phyloP scores from a whole-genome alignment of 75 land plant species.

The Ceratopteris richardii region DNA sequence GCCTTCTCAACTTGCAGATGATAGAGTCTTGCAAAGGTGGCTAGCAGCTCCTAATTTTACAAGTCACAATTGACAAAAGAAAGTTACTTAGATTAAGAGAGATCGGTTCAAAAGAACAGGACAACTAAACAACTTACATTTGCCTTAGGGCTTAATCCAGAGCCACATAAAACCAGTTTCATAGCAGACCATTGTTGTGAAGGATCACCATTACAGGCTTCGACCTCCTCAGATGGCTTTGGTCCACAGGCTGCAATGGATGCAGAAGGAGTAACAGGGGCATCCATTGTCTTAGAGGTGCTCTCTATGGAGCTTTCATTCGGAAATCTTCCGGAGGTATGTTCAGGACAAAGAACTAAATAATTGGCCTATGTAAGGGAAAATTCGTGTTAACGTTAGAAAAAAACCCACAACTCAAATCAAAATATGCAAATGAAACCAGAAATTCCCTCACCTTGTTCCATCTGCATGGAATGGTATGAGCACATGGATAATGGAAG shows the following conservation, averaged over 20 bases:
- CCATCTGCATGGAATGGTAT: slow-evolving; percentile 49
- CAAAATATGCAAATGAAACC: too few species aligned
- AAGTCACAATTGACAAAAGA: neutral
- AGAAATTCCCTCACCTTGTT: slow-evolving; percentile 39
- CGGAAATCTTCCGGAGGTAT: slow-evolving; percentile 6
- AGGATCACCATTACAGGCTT: neutral
- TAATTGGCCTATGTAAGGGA: slow-evolving; percentile 8
- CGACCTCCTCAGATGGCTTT: neutral
- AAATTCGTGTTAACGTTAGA: neutral
- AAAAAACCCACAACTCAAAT: neutral
- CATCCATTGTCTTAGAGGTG: too few species aligned
- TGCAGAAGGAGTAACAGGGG: too few species aligned
- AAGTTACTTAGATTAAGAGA: neutral
- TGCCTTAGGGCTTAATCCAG: slow-evolving; percentile 9
- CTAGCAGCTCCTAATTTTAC: slow-evolving; percentile 43
- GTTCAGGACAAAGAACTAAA: slow-evolving; percentile 17
- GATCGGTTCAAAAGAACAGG: neutral
- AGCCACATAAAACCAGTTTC: slow-evolving; percentile 23
- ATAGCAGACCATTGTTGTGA: neutral
- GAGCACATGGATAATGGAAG: slow-evolving; percentile 80
- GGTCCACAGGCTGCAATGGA: too few species aligned
- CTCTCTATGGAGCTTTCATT: neutral
- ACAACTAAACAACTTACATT: slow-evolving; percentile 14
- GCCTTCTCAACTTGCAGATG: slow-evolving; percentile 29
- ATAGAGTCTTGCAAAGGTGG: slow-evolving; percentile 38